Conservation (phyloP, 768 basidiomycete genomes). For the Kwoniella sp. region DNA sequence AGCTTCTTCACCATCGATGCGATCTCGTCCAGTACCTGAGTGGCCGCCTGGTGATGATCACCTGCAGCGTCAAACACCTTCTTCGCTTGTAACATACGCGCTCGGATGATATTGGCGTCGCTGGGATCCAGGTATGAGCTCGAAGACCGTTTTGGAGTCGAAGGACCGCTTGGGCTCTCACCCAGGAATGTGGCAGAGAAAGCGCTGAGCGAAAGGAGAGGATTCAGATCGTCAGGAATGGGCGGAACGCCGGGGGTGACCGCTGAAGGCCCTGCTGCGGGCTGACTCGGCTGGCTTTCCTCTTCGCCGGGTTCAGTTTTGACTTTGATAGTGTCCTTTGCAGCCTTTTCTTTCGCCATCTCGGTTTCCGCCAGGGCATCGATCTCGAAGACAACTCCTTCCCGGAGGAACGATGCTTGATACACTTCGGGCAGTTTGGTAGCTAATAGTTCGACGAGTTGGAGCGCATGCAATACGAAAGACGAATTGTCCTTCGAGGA, state of each 20-base stretch:
- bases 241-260: neutral
- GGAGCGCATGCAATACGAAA: slow-evolving; percentile 82
- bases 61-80: slow-evolving; percentile 59
- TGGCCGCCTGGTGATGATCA: slow-evolving; percentile 63
- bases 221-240: slow-evolving; percentile 35
- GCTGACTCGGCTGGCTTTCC: slow-evolving; percentile 13
- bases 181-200: slow-evolving; percentile 22
- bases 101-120: slow-evolving; percentile 89
- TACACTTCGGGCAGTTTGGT: slow-evolving; percentile 81
- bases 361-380: slow-evolving; percentile 70
- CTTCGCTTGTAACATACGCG: slow-evolving; percentile 83
- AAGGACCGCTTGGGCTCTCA: slow-evolving; percentile 1
- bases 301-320: slow-evolving; percentile 44
- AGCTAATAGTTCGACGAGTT: slow-evolving; percentile 88
- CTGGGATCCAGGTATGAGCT: slow-evolving; percentile 64
- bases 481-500: slow-evolving; percentile 88
- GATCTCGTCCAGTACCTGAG: slow-evolving; percentile 61
- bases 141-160: slow-evolving; percentile 19
- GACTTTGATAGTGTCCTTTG: slow-evolving; percentile 28
- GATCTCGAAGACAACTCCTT: slow-evolving; percentile 95
- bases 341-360: slow-evolving; percentile 59
- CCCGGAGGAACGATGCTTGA: slow-evolving; percentile 83
- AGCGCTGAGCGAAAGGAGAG: slow-evolving; percentile 26
- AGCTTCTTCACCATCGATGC: slow-evolving; percentile 68
- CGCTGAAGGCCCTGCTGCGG: slow-evolving; percentile 12